Conservation (phyloP, 768 basidiomycete genomes). For the Termitomyces sp. region DNA sequence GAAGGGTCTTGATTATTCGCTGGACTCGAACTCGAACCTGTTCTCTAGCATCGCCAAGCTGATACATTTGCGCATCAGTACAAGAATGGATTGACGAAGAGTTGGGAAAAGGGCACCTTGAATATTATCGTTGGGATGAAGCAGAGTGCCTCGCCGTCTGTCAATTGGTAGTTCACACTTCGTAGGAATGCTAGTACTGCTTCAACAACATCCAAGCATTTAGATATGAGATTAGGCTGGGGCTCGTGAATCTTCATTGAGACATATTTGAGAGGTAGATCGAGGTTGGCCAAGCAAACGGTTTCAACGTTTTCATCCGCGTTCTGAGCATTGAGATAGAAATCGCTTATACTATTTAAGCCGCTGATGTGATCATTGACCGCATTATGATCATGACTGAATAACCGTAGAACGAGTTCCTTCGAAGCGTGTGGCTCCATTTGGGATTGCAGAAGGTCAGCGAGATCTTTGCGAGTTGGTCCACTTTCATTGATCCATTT, state of each 20-base stretch:
- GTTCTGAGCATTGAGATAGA: slow-evolving; percentile 58
- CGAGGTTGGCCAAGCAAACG: slow-evolving; percentile 81
- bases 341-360: slow-evolving; percentile 68
- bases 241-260: slow-evolving; percentile 89
- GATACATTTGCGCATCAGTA: slow-evolving; percentile 8
- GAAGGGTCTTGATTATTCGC: slow-evolving; percentile 79
- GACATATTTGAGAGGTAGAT: slow-evolving; percentile 89
- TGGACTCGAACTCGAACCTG: slow-evolving; percentile 76
- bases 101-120: slow-evolving; percentile 57
- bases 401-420: slow-evolving; percentile 73
- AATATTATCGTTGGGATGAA: slow-evolving; percentile 87
- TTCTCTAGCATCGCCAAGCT: slow-evolving; percentile 94
- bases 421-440: slow-evolving; percentile 85
- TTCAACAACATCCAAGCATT: slow-evolving; percentile 86
- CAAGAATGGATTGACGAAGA: neutral
- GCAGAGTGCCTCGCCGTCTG: slow-evolving; percentile 82
- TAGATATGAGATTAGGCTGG: slow-evolving; percentile 83
- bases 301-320: slow-evolving; percentile 58
- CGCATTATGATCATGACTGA: slow-evolving; percentile 94
- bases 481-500: slow-evolving; percentile 88
- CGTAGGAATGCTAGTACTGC: slow-evolving; percentile 75
- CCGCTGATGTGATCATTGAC: slow-evolving; percentile 90
- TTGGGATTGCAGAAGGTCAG: slow-evolving; percentile 82
- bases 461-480: slow-evolving; percentile 80
- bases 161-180: slow-evolving; percentile 69